Percentiles rank a stretch among this genome's conserved stretches.
Evolutionary conservation across 495 filamentous ascomycete species (phyloP).

Genomic region (Lindgomyces ingoldianus): DNA sequence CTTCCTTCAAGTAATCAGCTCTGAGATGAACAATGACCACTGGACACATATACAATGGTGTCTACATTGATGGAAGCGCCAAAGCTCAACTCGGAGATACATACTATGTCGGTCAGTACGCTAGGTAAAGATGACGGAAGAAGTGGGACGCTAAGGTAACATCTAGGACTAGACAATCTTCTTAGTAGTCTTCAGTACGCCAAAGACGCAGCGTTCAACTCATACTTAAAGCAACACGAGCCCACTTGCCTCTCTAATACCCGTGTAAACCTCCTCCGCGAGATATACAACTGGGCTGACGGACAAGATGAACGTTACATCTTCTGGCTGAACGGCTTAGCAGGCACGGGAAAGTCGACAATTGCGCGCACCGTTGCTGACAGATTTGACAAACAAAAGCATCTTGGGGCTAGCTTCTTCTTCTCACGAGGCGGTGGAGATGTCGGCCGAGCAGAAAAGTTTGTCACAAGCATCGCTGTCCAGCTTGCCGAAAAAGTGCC

Average conservation of each 20-base stretch:
- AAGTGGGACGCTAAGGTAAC: not conserved
- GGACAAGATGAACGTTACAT: conserved; percentile 22
- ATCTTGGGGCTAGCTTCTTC: conserved; percentile 41
- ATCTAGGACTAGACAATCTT: not conserved
- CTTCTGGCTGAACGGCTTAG: conserved; percentile 47
- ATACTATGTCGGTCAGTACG: too few relatives aligned
- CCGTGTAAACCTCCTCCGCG: conserved; percentile 34
- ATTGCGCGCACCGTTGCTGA: conserved; percentile 22
- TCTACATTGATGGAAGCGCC: too few relatives aligned
- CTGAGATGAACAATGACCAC: too few relatives aligned
- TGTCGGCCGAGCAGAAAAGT: conserved; percentile 26
- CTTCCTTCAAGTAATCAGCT: too few relatives aligned
- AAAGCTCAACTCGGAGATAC: too few relatives aligned
- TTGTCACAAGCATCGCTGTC: conserved; percentile 37
- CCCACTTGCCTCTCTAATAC: conserved; percentile 34
- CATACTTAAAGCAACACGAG: conserved; percentile 20
- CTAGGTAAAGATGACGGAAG: not conserved
- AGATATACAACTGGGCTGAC: conserved; percentile 36
- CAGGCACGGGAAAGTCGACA: conserved; percentile 31
- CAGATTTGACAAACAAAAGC: conserved; percentile 3
- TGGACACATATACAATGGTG: too few relatives aligned
- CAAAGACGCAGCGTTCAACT: conserved; percentile 35
- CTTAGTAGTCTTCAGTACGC: conserved; percentile 16
- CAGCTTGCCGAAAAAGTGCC: conserved; percentile 27
- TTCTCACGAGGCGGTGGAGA: conserved; percentile 29